A percentile compares a stretch with the other conserved stretches of the same genome.
These are phyloP conservation scores for Copromyces sp. DNA, from an alignment of 495 filamentous ascomycete genomes.

Conservation along the genomic window DNA sequence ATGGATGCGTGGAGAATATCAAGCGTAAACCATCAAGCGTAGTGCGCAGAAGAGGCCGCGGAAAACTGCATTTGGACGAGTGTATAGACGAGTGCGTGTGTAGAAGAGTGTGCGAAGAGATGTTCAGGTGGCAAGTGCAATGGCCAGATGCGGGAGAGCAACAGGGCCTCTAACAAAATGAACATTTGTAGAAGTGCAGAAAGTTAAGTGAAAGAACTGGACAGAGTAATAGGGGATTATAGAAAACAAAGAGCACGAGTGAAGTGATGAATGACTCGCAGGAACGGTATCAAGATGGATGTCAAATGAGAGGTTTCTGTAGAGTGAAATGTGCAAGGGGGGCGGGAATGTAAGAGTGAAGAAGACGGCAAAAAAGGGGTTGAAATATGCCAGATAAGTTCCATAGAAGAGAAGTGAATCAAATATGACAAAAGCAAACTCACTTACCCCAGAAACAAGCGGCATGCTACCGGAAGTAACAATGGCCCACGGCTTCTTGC, in stretches of 20 bases:
- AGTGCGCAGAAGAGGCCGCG: neutral
- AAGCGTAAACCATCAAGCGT: neutral
- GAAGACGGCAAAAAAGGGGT: neutral
- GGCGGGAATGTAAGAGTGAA: neutral
- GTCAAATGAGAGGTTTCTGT: neutral
- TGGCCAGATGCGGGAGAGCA: neutral
- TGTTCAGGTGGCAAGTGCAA: too few relatives aligned
- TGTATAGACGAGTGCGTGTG: neutral
- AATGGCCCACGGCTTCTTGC: constrained; percentile 70
- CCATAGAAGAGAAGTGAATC: neutral
- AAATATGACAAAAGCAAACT: neutral
- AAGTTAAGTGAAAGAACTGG: neutral
- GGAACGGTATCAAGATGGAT: neutral
- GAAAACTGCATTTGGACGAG: neutral
- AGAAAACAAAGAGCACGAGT: neutral
- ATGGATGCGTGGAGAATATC: neutral
- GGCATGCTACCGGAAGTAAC: constrained; percentile 82
- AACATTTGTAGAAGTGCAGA: neutral
- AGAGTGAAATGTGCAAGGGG: neutral
- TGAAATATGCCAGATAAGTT: too few relatives aligned
- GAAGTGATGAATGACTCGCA: neutral
- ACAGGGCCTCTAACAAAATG: neutral
- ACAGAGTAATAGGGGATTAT: neutral
- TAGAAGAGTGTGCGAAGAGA: neutral
- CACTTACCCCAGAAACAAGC: constrained; percentile 53